Base-by-base conservation (phyloP, 768 basidiomycete genomes). In the Boletus tomentosulus region DNA sequence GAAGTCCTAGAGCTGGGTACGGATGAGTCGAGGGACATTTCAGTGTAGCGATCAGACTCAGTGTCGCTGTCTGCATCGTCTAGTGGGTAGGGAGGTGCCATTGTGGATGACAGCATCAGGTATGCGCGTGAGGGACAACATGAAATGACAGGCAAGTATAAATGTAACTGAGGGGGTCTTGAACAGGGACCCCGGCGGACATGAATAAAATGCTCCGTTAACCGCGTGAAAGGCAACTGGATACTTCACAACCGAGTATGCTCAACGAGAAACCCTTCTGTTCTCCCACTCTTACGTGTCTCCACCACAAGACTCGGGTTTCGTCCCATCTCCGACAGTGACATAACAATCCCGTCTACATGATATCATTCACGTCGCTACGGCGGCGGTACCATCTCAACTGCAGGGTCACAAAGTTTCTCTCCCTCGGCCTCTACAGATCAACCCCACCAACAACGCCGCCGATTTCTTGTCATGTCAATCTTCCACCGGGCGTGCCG, bases 1-100 rank as follows among this genome's bases (percentile, higher is more conserved):
- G 87, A 86, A 1, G 85, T 87, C 24, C 69, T 70, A 0, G 86
- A 83, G 62, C 74, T 77, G 4, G 68, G 71, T 9, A 64, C 58
- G 46, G 76, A 79, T 30, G 67, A 62, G 37, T 75, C 68, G 24
- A 74, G 61, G 34, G 79, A 77, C 38, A 73, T 69, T 15, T 74
- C 60, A 11, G 80, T 82, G 54, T 70, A 72, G 48, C 66, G 61
- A 52, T 75, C 63, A 1, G 81, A 84, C 41, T 72, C 71, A 42
- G 66, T 48, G 50, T 81, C 81, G 54, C 74, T 77, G 57, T 76
- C 77, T 28, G 58, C 55, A 68, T 81, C 82, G 53, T 74, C 75
- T 62, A 53, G 38, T 35, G 42, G 54, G 46, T 25, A 60, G 45
- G 48, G 34, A 31, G 58, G 45, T 2, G 7, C 15, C 61, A 66